Evolutionary conservation across 2,329 filamentous ascomycete genomes (phyloP), one percentile per base, ranked within the genome.

Genomic region (Talaromyces albobiverticillius): DNA sequence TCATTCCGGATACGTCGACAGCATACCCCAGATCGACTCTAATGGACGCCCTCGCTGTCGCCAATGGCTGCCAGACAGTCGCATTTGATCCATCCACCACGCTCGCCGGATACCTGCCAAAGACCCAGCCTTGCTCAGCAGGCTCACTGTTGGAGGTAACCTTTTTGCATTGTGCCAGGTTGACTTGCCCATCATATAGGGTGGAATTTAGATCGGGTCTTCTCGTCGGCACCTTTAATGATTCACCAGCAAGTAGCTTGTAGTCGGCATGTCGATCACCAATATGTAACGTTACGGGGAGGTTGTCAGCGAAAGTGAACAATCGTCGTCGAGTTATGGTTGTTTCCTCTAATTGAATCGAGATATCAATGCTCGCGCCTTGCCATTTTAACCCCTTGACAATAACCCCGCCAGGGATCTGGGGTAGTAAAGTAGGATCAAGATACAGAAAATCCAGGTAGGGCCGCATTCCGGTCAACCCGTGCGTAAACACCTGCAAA

Each of bases 301-400:
- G 7, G 2, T 53, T 11, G 25, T 52, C 49, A 25, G 50, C 16
- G 20, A 26, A 18, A 18, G 26, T 22, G 9, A 18, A 46, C 29
- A 49, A 18, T 9, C 6, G 8, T 10, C 29, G 20, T 26, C 54
- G 40, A 3, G 20, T 46, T 34, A 56, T 56, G 5, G 46, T 46
- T 5, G 54, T 56, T 16, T 36, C 48, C 1, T 53, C 40, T 10
- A 40, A 18, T 10, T 49, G 25, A 46, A 56, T 56, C 10, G 50
- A 42, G 23, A 53, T 48, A 23, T 56, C 49, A 25, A 56, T 53
- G 36, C 48, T 49, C 10, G 50, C 42, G 22, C 50, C 54, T 29
- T 56, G 54, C 54, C 54, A 56, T 22, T 56, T 56, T 3, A 56
- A 13, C 1, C 50, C 54, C 14, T 46, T 56, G 31, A 56, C 40